phyloP scores from a whole-genome alignment of 768 basidiomycete genomes.

The Pleurotus tuber-regium region DNA sequence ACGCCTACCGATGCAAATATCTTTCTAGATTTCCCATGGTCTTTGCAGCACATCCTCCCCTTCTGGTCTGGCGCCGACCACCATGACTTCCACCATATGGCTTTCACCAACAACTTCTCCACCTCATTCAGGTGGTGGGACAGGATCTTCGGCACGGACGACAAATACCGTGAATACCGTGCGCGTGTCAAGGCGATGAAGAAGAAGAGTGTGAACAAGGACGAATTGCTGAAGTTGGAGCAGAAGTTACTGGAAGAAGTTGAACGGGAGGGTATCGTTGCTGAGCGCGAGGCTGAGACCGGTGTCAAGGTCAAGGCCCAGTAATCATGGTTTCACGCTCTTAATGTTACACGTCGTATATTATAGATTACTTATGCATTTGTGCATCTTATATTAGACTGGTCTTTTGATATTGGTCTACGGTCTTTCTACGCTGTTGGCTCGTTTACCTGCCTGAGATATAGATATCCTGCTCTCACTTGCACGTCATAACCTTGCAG shows the following conservation, averaged over 20 bases:
- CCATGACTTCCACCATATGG: slow-evolving; percentile 99
- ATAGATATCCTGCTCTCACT: no score
- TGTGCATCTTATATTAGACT: not conserved
- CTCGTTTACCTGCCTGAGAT: no score
- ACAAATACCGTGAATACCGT: slow-evolving; percentile 83
- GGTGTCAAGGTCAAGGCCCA: slow-evolving; percentile 32
- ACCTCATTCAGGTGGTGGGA: slow-evolving; percentile 97
- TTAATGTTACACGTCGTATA: not conserved
- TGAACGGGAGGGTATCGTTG: slow-evolving; percentile 68
- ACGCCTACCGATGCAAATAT: slow-evolving; percentile 19
- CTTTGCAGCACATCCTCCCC: slow-evolving; percentile 84
- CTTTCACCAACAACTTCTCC: slow-evolving; percentile 90
- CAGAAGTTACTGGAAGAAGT: slow-evolving; percentile 63
- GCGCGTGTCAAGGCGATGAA: slow-evolving; percentile 62
- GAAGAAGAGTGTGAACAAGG: slow-evolving; percentile 52
- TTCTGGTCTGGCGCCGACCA: slow-evolving; percentile 98
- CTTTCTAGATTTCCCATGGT: slow-evolving; percentile 91
- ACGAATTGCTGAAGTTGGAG: slow-evolving; percentile 55
- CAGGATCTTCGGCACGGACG: slow-evolving; percentile 84
- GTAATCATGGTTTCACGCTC: slow-evolving; percentile 15
- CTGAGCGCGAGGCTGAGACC: slow-evolving; percentile 57
- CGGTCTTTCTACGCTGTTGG: no score
- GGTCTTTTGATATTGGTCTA: no score
- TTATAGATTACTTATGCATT: not conserved
- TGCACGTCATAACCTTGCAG: no score